Evolutionary conservation across 208 protist genomes (phyloP).

Genomic region (Herpetomonas tarakana): DNA sequence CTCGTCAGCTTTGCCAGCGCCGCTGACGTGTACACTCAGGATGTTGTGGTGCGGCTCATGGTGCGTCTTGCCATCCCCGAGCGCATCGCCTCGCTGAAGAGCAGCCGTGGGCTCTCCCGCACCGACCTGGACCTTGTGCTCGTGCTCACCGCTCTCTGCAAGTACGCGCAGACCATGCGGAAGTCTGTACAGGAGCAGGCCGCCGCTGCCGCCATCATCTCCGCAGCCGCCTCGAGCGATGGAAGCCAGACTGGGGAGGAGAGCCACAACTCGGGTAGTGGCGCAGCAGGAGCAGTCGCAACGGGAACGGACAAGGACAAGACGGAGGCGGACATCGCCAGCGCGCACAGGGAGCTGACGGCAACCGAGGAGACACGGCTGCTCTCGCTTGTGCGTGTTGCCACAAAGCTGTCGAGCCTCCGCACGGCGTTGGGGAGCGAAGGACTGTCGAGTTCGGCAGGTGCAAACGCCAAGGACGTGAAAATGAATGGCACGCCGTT

Average conservation of each 20-base stretch:
- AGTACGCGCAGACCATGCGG: conserved; percentile 1
- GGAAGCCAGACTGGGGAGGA: neutral
- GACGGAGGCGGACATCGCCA: neutral
- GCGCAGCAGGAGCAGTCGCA: no score
- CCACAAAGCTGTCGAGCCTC: neutral
- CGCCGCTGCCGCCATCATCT: neutral
- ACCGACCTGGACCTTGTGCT: conserved; percentile 9
- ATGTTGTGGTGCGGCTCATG: neutral
- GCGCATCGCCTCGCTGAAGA: neutral
- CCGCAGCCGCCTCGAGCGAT: neutral
- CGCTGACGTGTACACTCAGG: neutral
- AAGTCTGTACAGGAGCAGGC: neutral
- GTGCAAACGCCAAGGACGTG: no score
- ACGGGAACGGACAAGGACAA: no score
- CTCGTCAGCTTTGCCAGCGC: conserved; percentile 1
- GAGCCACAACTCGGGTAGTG: neutral
- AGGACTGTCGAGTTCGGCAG: no score
- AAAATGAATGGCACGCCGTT: neutral
- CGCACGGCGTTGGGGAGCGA: neutral
- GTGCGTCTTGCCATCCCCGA: neutral
- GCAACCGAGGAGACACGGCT: neutral
- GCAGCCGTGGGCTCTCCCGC: neutral
- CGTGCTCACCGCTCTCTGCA: conserved; percentile 4
- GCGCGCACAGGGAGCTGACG: neutral
- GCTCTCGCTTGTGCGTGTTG: neutral